Evolutionary conservation across 257 asterid species (phyloP).

Genomic region (Nicotiana benthamiana): DNA sequence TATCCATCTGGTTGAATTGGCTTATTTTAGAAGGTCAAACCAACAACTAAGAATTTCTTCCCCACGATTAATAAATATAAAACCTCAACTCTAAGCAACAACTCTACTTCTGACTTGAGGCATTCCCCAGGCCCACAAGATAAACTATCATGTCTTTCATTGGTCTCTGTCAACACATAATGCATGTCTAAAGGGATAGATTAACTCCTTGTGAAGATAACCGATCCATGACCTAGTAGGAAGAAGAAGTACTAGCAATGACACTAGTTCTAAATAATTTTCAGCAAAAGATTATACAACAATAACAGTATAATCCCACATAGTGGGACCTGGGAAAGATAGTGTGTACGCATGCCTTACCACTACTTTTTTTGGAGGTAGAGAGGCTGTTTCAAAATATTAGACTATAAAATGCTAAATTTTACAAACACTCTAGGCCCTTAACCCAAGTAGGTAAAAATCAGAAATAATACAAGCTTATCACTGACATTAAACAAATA

Average conservation of each 20-base stretch:
- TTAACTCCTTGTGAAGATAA: background rate
- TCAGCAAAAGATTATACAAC: background rate
- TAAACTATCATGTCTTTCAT: background rate
- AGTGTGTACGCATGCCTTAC: too few relatives aligned
- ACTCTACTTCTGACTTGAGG: background rate
- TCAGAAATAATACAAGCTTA: background rate
- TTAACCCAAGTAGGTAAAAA: background rate
- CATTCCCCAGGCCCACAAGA: background rate
- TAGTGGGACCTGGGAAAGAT: too few relatives aligned
- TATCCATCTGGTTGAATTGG: background rate
- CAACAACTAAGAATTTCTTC: background rate
- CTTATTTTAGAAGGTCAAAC: background rate
- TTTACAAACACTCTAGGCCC: background rate
- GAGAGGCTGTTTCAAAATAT: too few relatives aligned
- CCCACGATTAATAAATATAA: background rate
- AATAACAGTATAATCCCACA: too few relatives aligned
- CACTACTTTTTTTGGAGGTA: too few relatives aligned
- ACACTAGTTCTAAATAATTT: background rate
- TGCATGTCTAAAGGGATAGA: background rate
- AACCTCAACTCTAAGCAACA: background rate
- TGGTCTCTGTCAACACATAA: background rate
- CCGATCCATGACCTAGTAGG: background rate
- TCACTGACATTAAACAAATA: background rate
- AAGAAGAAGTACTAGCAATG: background rate
- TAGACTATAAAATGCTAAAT: background rate